phyloP scores from a whole-genome alignment of 2,329 filamentous ascomycete genomes.

The Volutella citrinella region DNA sequence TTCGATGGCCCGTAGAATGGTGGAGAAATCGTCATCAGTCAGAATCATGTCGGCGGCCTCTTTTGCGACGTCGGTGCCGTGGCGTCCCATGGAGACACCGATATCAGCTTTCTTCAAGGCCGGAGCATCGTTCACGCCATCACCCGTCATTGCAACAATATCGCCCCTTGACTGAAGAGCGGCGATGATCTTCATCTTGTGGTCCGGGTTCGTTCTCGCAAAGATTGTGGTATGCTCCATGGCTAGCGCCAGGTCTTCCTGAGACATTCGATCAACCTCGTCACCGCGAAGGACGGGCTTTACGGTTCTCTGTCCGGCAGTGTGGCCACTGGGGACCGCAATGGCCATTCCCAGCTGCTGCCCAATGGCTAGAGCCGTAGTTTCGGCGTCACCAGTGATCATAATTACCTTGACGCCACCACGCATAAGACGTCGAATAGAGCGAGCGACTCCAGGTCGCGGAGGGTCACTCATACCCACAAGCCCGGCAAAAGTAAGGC shows the following conservation, averaged over 20 bases:
- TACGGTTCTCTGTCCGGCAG: conserved; percentile 55
- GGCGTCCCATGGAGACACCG: conserved; percentile 92
- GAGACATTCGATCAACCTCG: conserved; percentile 89
- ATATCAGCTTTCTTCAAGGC: conserved; percentile 97
- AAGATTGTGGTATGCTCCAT: conserved; percentile 92
- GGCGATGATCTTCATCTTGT: conserved; percentile 95
- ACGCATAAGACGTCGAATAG: conserved; percentile 85
- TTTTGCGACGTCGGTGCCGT: conserved; percentile 96
- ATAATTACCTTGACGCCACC: conserved; percentile 97
- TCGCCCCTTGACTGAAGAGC: conserved; percentile 90
- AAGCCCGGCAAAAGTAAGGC: conserved; percentile 84
- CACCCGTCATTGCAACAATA: conserved; percentile 98
- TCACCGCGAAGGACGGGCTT: conserved; percentile 80
- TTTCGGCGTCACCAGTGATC: conserved; percentile 97
- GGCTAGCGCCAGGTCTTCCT: conserved; percentile 76
- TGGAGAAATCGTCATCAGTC: conserved; percentile 85
- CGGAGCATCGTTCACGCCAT: conserved; percentile 96
- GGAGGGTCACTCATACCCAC: conserved; percentile 98
- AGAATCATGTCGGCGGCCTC: conserved; percentile 93
- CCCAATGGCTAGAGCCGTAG: conserved; percentile 90
- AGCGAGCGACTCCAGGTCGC: conserved; percentile 81
- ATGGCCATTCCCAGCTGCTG: conserved; percentile 94
- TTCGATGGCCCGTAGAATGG: conserved; percentile 91
- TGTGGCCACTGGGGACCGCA: conserved; percentile 49
- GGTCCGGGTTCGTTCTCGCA: conserved; percentile 91